Base-by-base conservation (phyloP, 179 eudicot genomes). In the Corrigiola litoralis region DNA sequence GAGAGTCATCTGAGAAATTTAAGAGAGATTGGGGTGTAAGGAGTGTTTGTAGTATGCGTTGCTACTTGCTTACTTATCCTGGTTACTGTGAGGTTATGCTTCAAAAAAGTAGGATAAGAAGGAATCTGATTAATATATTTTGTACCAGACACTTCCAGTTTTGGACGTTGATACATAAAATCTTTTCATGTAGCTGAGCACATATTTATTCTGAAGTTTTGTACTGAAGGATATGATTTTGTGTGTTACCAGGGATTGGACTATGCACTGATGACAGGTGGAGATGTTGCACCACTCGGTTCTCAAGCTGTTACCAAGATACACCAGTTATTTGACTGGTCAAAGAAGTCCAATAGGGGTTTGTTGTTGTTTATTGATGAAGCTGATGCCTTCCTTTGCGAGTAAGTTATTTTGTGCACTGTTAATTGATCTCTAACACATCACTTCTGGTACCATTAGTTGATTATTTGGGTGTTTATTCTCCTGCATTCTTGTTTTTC, bases 381-480 rank as follows among this genome's bases (percentile, higher is more conserved):
- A 80, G 98, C 98, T 36, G 98, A 92, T 72, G 98, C 98, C 63
- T 92, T 92, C 77, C 80, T 92, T 78, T 92, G 98, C 95, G 98
- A 92, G 98, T 92, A 82, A 87, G 98, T 84, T 65, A 7, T 58
- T 6, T 41, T 33, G 37, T 41, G 27, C 17, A 60, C 3, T 21
- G 5, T 45, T 38, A 29, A 31, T 29, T 58, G n/a, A 24, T 47
- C 27, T 13, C 13, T 36, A 58, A 44, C 21, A 17, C 34, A 31
- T 51, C 20, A 8, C 11, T 56, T 5, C 14, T 45, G 12, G 5
- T 14, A 46, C 1, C 29, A 21, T 37, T 58, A 37, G 14, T 34
- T 21, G 6, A 29, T 32, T 25, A 0, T 13, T 1, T 27, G 29
- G 17, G 21, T 13, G n/a, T 27, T 55, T 21, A 11, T 21, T 27